Conservation (phyloP, 257 asterid genomes). For the Paulownia fortunei region DNA sequence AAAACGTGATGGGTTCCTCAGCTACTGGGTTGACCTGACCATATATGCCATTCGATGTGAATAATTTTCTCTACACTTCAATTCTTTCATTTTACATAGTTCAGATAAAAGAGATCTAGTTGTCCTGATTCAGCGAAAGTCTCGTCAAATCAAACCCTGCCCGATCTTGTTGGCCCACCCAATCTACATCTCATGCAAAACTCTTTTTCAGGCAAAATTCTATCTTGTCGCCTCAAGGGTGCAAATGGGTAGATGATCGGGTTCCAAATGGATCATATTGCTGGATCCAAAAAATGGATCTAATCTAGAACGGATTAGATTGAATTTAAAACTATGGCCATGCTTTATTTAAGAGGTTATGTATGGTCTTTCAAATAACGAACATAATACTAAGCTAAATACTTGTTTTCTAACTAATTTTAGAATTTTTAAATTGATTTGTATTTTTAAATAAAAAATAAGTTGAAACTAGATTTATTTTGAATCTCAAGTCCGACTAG, state of each 20-base stretch:
- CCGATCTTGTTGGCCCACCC: conserved; percentile 3
- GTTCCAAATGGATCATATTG: background rate
- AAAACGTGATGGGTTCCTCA: conserved; percentile 30
- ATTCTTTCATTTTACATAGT: background rate
- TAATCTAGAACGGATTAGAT: background rate
- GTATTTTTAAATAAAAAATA: too few species aligned
- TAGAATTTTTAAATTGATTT: background rate
- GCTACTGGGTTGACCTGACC: background rate
- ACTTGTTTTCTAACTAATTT: background rate
- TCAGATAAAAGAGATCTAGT: background rate
- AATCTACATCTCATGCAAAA: background rate
- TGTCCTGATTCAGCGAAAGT: background rate
- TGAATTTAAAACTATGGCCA: background rate
- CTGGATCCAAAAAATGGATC: background rate
- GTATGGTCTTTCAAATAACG: background rate
- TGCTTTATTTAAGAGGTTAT: background rate
- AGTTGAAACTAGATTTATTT: too few species aligned
- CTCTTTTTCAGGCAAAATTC: background rate
- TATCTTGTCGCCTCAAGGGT: background rate
- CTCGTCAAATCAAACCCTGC: conserved; percentile 18
- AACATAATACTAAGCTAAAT: background rate
- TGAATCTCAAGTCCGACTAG: too few species aligned
- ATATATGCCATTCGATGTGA: background rate
- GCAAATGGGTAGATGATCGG: background rate
- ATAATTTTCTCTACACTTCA: background rate